Conservation (phyloP, 129 eudicot species). For the Sambucus nigra region DNA sequence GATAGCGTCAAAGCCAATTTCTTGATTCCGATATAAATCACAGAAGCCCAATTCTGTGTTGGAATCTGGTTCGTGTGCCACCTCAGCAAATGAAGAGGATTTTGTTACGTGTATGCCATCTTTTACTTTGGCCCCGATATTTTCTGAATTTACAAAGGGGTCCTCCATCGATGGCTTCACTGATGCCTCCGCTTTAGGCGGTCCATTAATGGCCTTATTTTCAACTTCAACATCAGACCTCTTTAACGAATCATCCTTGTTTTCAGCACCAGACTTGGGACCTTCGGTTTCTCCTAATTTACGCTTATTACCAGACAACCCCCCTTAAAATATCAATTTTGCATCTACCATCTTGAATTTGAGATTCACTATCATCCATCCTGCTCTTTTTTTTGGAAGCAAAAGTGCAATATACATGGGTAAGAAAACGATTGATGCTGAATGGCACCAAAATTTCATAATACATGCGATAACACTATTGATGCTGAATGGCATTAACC, state of each 20-base stretch:
- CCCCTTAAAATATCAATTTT: background rate
- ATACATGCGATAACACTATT: no score
- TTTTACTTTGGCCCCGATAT: constrained; percentile 20
- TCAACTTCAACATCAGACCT: background rate
- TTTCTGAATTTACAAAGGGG: constrained; percentile 29
- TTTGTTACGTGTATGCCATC: constrained; percentile 23
- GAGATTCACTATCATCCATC: background rate
- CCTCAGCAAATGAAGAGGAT: constrained; percentile 43
- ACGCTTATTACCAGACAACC: background rate
- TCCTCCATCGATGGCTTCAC: constrained; percentile 31
- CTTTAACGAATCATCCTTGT: background rate
- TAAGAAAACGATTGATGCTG: no score
- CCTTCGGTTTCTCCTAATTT: constrained; percentile 3
- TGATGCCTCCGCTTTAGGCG: constrained; percentile 22
- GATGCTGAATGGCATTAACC: no score
- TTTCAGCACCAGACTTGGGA: background rate
- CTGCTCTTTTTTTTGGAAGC: no score
- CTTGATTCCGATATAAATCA: constrained; percentile 61
- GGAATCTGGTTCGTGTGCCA: constrained; percentile 38
- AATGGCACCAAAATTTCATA: no score
- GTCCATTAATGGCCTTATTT: constrained; percentile 11
- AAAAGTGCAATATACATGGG: no score
- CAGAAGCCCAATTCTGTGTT: constrained; percentile 21
- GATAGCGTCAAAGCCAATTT: constrained; percentile 42
- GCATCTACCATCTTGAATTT: constrained; percentile 2